phyloP scores from a whole-genome alignment of 768 basidiomycete genomes.

The Suillus subalutaceus region DNA sequence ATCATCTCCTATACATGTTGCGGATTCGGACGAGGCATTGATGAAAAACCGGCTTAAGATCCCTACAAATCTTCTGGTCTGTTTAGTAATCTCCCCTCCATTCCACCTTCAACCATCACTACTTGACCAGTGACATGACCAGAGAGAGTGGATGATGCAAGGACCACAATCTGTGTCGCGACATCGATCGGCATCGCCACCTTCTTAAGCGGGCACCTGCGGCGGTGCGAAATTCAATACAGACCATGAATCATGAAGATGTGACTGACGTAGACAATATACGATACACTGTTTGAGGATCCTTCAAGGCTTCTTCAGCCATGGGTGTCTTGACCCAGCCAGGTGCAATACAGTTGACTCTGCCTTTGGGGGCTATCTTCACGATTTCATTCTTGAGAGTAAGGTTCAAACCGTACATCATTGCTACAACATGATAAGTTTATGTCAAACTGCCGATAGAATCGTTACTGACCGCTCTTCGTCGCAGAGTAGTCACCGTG shows the following conservation, averaged over 20 bases:
- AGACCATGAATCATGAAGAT: not conserved
- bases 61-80: too few relatives aligned
- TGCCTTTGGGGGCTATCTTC: slow-evolving; percentile 65
- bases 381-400: slow-evolving; percentile 83
- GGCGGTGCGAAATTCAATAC: not conserved
- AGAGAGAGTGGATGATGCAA: slow-evolving; percentile 29
- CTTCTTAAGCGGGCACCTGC: slow-evolving; percentile 71
- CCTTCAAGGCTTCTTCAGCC: slow-evolving; percentile 57
- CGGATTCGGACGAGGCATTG: too few relatives aligned
- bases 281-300: slow-evolving; percentile 55
- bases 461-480: slow-evolving; percentile 59
- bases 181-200: slow-evolving; percentile 64
- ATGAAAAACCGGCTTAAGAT: too few relatives aligned
- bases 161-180: slow-evolving; percentile 62
- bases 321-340: slow-evolving; percentile 71
- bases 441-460: not conserved
- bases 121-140: too few relatives aligned
- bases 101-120: too few relatives aligned
- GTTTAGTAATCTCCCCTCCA: too few relatives aligned
- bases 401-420: slow-evolving; percentile 73
- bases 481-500: slow-evolving; percentile 69
- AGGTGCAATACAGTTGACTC: slow-evolving; percentile 73
- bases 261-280: slow-evolving; percentile 66
- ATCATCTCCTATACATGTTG: too few relatives aligned
- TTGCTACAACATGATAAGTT: slow-evolving; percentile 43